phyloP scores from a whole-genome alignment of 2,329 filamentous ascomycete species.

The Pezicula carpinea region DNA sequence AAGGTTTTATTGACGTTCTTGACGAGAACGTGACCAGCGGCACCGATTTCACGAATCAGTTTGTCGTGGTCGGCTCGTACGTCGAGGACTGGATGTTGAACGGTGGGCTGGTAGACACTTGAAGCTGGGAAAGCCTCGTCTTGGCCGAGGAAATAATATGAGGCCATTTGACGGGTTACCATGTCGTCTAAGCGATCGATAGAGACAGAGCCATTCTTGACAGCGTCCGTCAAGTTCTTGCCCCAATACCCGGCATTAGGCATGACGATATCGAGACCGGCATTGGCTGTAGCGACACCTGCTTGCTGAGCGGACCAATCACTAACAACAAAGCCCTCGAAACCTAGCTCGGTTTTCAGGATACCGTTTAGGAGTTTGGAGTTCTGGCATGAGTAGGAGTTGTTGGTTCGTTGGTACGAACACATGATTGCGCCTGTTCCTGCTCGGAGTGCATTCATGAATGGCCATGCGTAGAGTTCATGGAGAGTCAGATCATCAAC shows the following conservation, averaged over 20 bases:
- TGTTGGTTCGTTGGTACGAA: constrained; percentile 70
- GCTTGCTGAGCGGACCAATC: constrained; percentile 83
- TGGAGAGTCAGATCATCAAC: constrained; percentile 71
- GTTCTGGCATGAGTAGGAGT: constrained; percentile 66
- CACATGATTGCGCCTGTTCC: constrained; percentile 82
- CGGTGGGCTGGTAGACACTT: constrained; percentile 12
- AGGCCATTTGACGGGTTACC: constrained; percentile 57
- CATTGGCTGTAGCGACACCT: constrained; percentile 71
- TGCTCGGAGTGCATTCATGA: constrained; percentile 70
- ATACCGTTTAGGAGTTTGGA: constrained; percentile 75
- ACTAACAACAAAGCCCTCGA: constrained; percentile 78
- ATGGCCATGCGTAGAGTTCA: constrained; percentile 81
- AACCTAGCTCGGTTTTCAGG: constrained; percentile 79
- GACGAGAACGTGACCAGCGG: constrained; percentile 46
- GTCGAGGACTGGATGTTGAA: constrained; percentile 58
- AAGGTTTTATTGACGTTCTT: constrained; percentile 54
- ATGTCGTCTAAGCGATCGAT: constrained; percentile 56
- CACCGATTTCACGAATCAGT: constrained; percentile 50
- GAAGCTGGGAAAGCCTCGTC: constrained; percentile 35
- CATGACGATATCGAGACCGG: constrained; percentile 65
- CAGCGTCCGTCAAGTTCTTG: constrained; percentile 54
- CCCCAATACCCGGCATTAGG: constrained; percentile 41
- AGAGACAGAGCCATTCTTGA: constrained; percentile 55
- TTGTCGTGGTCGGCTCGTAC: constrained; percentile 66
- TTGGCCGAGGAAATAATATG: constrained; percentile 55